Evolutionary conservation across 257 asterid genomes (phyloP), one percentile per base, ranked within the genome.

Genomic region (Solanum chmielewskii): DNA sequence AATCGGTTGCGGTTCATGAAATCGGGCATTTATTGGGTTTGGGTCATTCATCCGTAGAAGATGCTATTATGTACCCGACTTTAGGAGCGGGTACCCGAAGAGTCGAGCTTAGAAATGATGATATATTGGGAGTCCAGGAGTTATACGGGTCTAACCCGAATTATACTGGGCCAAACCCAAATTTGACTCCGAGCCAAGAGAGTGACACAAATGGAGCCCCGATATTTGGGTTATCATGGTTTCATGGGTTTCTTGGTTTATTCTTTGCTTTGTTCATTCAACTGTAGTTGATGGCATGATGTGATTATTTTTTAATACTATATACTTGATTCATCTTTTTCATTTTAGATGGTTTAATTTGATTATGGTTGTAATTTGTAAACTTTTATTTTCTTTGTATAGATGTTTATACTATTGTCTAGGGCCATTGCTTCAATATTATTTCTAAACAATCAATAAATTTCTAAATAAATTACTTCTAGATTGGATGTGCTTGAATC

Each of bases 21-120:
- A 96, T 96, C 88, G 99, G 99, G 88, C 99, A 96, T 87, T 86
- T 95, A 25, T 93, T 96, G 86, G 99, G 99, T 88, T 87, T 96
- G 93, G 99, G 99, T 59, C 98, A 96, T 78, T 95, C 98, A 85
- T 93, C 99, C 10, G 96, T 94, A 1, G 94, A 91, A 77, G 95
- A 90, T 0, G 85, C 99, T 52, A 95, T 96, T 9, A 96, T 96
- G 99, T 96, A 92, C 86, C 99, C 99, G 87, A 92, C 90, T 56
- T 90, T 96, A 6, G 49, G 92, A n/a, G 88, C 98, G 52, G 93
- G 94, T 45, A 86, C 89, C 49, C 88, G 98, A 89, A 96, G 91
- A 86, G 95, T 94, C 16, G 97, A 93, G 89, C 95, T 96, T 0
- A 88, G 91, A 4, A 85, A n/a, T 23, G 98, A 96, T 71, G 98